Conservation (phyloP, 371 early-diverging fungal genomes). For the Choanephora cucurbitarum region DNA sequence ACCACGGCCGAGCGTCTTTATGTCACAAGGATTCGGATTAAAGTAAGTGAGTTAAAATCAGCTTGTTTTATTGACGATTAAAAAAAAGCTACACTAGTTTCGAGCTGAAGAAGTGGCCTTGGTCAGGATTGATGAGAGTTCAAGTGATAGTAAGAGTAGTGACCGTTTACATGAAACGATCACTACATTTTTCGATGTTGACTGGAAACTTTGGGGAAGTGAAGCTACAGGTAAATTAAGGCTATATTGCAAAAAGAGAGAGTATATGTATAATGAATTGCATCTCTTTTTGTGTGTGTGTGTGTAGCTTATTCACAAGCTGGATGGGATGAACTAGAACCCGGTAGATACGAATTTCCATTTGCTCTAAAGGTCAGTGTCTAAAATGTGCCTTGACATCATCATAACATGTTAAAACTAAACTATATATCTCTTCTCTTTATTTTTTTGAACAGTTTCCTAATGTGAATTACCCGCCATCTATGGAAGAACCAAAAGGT, state of each 20-base stretch:
- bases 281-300: neutral
- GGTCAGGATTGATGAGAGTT: conserved; percentile 25
- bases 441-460: conserved; percentile 34
- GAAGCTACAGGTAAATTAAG: conserved; percentile 30
- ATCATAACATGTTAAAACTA: neutral
- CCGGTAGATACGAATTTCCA: conserved; percentile 56
- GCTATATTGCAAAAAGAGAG: neutral
- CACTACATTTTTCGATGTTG: conserved; percentile 41
- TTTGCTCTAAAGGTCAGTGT: conserved; percentile 59
- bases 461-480: conserved; percentile 54
- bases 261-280: neutral
- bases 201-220: conserved; percentile 40
- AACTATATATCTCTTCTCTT: too few relatives aligned
- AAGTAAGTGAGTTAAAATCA: conserved; percentile 34
- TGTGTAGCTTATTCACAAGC: conserved; percentile 46
- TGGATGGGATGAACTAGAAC: conserved; percentile 57
- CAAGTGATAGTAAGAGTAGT: conserved; percentile 17
- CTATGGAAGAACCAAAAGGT: conserved; percentile 49
- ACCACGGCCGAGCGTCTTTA: conserved; percentile 30
- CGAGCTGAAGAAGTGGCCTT: conserved; percentile 45
- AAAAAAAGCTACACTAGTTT: too few relatives aligned
- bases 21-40: conserved; percentile 39
- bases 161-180: conserved; percentile 35
- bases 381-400: neutral
- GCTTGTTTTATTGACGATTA: too few relatives aligned